These are phyloP conservation scores for Vicia villosa DNA, from an alignment of 306 rosid genomes.

Conservation along the genomic window DNA sequence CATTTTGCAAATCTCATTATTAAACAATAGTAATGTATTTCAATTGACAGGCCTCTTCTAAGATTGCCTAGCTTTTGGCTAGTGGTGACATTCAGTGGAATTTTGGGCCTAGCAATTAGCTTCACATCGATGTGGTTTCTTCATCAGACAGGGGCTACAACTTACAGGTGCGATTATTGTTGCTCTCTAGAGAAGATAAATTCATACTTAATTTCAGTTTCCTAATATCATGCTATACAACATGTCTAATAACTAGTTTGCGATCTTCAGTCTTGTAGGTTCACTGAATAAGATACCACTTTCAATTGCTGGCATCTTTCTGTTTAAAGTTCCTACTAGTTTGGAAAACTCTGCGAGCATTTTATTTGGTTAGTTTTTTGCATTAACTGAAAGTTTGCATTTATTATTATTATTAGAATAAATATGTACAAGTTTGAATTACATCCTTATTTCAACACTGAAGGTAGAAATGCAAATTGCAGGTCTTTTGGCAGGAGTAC, in stretches of 20 bases:
- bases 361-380: slow-evolving; percentile 71
- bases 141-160: slow-evolving; percentile 97
- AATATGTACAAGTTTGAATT: slow-evolving; percentile 17
- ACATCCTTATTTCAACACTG: slow-evolving; percentile 26
- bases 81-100: slow-evolving; percentile 88
- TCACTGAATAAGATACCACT: slow-evolving; percentile 98
- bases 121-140: slow-evolving; percentile 99
- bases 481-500: slow-evolving; percentile 96
- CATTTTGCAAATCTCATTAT: slow-evolving; percentile 9
- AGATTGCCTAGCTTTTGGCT: slow-evolving; percentile 88
- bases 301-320: slow-evolving; percentile 85
- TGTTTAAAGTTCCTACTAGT: slow-evolving; percentile 93
- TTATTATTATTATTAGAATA: neutral
- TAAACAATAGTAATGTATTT: slow-evolving; percentile 28
- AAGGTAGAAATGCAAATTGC: slow-evolving; percentile 37
- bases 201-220: neutral
- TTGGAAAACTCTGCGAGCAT: slow-evolving; percentile 91
- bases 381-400: neutral
- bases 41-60: slow-evolving; percentile 83
- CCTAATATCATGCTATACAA: slow-evolving; percentile 13
- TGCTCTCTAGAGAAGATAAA: neutral
- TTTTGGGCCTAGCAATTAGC: slow-evolving; percentile 94
- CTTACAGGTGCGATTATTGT: slow-evolving; percentile 73
- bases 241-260: slow-evolving; percentile 39
- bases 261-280: slow-evolving; percentile 85